Evolutionary conservation across 2,329 filamentous ascomycete species (phyloP), one percentile per base, ranked within the genome.

Genomic region (Aspergillus sp.): DNA sequence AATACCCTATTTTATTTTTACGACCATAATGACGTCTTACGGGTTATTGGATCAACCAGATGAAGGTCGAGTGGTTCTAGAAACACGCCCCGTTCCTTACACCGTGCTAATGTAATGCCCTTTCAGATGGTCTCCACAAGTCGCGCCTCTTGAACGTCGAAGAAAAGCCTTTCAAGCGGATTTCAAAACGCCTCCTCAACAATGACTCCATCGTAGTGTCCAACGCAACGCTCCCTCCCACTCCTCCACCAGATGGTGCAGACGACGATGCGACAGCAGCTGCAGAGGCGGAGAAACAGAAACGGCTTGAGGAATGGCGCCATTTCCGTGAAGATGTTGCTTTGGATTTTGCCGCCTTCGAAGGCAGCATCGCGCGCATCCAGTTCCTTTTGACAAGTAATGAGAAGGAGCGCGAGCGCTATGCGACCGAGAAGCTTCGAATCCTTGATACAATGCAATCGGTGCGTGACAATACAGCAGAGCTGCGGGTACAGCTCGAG

Each of bases 361-460:
- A 96, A 75, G 90, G 86, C 77, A 91, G 88, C 72, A 90, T 97
- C 65, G 86, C 90, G 36, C 91, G 94, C 58, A 90, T 96, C 41
- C 93, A 97, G 68, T 91, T 96, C 71, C 87, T 96, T 0, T 85
- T 90, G 56, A 87, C 89, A 27, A 92, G 91, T 73, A 97, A 98
- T 75, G 86, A 85, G 64, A 86, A 85, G 57, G 93, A 98, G 78
- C 88, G 94, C 57, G 86, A 90, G 68, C 88, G 93, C 49, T 98
- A 97, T 77, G 87, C 88, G 5, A 83, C 85, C 1, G 90, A 96
- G 72, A 94, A 96, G 70, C 80, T 88, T 53, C 87, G 87, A 63
- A 97, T 97, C 68, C 79, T 91, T 44, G 84, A 84, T 27, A 92
- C 92, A 25, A 92, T 92, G 71, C 86, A 94, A 67, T 81, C 84